Base-by-base conservation (phyloP, 1,139 yeast genomes). In the Hyphopichia khmerensis region DNA sequence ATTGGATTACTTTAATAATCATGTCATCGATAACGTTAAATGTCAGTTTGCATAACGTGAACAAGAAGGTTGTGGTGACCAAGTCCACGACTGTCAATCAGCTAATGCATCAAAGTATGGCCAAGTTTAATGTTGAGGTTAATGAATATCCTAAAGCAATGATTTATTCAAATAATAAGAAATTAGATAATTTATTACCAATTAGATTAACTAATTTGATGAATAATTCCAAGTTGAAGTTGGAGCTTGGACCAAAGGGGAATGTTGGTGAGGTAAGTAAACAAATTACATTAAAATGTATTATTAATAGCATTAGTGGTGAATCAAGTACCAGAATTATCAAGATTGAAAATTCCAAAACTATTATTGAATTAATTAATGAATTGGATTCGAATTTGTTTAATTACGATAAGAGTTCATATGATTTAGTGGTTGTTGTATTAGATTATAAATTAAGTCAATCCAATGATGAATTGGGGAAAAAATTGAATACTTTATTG, bases 131-230 rank as follows among this genome's bases (percentile, higher is more conserved):
- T 15, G 42, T 63, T 21, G 55, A 53, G 14, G 47, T 49, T 29
- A 74, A 73, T 2, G 61, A 60, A 18, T 51, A 39, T 29, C 33
- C 41, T 2, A 9, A 24, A 15, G 29, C 34, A 7, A 10, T n/a
- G n/a, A 13, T 34, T 15, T 21, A 24, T 23, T 55, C 65, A 48
- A 60, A 66, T 40, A 58, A 54, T 43, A 69, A 69, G 45, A 52
- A 46, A 14, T 48, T 72, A 23, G 77, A 72, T 43, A 47, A 54
- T 1, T 48, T 67, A 13, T 52, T 66, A 27, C 69, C 74, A 1
- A 47, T 72, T 14, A 53, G 75, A 38, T 58, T 67, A 41, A 62
- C 73, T 6, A 59, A 56, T 24, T 52, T 72, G 18, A 47, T 61
- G 26, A 69, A 65, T 43, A 72, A 64, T 50, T 53, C 65, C 16